Evolutionary conservation across 371 early-diverging fungal genomes (phyloP), one percentile per base, ranked within the genome.

Genomic region (Rhizopus arrhizus): DNA sequence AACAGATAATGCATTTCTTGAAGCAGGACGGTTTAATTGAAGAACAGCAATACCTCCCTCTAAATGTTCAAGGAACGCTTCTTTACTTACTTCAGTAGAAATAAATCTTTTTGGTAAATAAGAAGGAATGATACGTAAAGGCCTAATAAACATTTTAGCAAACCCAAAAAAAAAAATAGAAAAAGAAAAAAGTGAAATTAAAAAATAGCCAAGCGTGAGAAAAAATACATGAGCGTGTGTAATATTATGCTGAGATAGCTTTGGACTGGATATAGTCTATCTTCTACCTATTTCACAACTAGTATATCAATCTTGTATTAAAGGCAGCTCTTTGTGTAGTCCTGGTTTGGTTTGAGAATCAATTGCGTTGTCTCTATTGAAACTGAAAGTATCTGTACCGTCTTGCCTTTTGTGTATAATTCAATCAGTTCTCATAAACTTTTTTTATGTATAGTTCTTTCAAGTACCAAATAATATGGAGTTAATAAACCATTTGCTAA

Each of bases 1-100:
- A 33, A 86, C 80, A 3, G 96, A 95, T 22, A 97, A 73, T 8
- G 98, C 97, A 71, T 97, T 97, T 72, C 86, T 92, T 10, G 94
- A 90, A 32, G 78, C 74, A 41, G 98, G 95, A 4, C 97, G 85
- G 77, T 95, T 89, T 60, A 97, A 77, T 61, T 88, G 85, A 38
- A 97, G 61, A 9, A 94, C 83, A 29, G 88, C 69, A 57, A 97
- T 95, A 42, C 96, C 97, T 28, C 86, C 89, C 31, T 61, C 53
- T 43, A 90, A 69, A 5, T 75, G 69, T 65, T 89, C 88, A 31
- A 91, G 48, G 65, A 73, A 89, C 55, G 89, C 89, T 58, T 89
- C 87, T 66, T 29, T 40, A 5, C 51, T 31, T 7, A 34, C 11
- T 15, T 45, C 56, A 4, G 62, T 66, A 9, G 62, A 58, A 5